Conservation (phyloP, 2,329 filamentous ascomycete species). For the Phialophora expanda region DNA sequence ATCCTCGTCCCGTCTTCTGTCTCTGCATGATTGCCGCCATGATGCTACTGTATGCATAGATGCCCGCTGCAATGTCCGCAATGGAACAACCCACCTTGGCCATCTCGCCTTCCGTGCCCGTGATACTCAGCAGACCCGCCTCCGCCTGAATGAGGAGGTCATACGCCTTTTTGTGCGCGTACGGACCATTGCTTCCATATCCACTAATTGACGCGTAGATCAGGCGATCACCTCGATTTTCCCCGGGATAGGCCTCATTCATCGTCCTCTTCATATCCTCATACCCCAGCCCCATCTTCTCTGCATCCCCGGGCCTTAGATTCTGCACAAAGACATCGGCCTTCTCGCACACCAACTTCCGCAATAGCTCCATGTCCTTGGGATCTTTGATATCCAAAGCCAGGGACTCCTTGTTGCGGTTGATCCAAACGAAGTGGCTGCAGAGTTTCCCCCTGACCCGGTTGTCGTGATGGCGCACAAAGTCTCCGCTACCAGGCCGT, state of each 20-base stretch:
- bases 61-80: constrained; percentile 60
- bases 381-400: constrained; percentile 57
- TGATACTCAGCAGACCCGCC: constrained; percentile 59
- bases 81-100: constrained; percentile 62
- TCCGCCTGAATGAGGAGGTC: constrained; percentile 62
- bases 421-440: constrained; percentile 63
- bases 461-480: constrained; percentile 58
- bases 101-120: constrained; percentile 52
- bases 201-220: constrained; percentile 63
- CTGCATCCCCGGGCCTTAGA: constrained; percentile 57
- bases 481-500: constrained; percentile 58
- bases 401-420: constrained; percentile 61
- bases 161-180: constrained; percentile 61
- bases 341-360: constrained; percentile 48
- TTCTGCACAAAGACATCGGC: constrained; percentile 62
- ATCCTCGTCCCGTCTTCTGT: constrained; percentile 55
- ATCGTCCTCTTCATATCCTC: constrained; percentile 46
- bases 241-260: constrained; percentile 32
- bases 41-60: constrained; percentile 60
- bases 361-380: constrained; percentile 52
- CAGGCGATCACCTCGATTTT: constrained; percentile 48
- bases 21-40: constrained; percentile 58
- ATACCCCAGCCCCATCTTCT: constrained; percentile 56
- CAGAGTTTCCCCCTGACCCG: constrained; percentile 55
- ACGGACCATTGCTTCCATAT: constrained; percentile 59